These are phyloP conservation scores for Thuja plicata DNA, from an alignment of 83 land plant genomes.

Conservation along the genomic window DNA sequence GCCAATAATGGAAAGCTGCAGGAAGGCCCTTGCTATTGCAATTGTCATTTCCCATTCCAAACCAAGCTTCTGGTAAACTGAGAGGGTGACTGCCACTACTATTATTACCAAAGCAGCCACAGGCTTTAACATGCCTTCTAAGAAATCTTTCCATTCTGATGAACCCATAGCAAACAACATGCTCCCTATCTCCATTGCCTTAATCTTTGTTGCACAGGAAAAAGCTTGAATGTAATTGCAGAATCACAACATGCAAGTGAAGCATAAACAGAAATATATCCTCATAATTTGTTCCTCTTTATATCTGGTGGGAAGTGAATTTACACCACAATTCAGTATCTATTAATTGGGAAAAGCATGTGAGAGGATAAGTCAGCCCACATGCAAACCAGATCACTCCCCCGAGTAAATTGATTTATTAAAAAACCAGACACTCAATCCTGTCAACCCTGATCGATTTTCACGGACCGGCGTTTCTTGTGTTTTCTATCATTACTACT, in stretches of 20 bases:
- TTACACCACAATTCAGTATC: neutral
- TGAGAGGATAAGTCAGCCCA: too few species aligned
- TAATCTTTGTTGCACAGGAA: neutral
- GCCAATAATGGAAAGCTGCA: conserved; percentile 85
- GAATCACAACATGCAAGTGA: neutral
- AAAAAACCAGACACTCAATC: too few species aligned
- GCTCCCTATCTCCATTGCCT: neutral
- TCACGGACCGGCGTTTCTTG: too few species aligned
- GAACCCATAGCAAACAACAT: neutral
- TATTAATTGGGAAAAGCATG: too few species aligned
- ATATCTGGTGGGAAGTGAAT: neutral
- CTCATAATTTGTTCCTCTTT: neutral
- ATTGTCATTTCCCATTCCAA: conserved; percentile 74
- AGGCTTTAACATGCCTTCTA: conserved; percentile 81
- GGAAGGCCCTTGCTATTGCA: conserved; percentile 69
- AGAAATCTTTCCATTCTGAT: conserved; percentile 45
- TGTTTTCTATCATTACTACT: too few species aligned
- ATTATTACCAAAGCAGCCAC: conserved; percentile 70
- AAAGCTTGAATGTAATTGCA: neutral
- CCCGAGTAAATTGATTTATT: too few species aligned
- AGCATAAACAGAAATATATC: neutral
- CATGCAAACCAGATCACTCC: too few species aligned
- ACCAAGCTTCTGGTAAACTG: conserved; percentile 65
- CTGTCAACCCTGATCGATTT: too few species aligned
- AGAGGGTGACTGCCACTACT: conserved; percentile 62